A percentile compares a stretch with the other conserved stretches of the same genome.
Conservation (phyloP, 305 asterid genomes). For the Solanum chacoense region DNA sequence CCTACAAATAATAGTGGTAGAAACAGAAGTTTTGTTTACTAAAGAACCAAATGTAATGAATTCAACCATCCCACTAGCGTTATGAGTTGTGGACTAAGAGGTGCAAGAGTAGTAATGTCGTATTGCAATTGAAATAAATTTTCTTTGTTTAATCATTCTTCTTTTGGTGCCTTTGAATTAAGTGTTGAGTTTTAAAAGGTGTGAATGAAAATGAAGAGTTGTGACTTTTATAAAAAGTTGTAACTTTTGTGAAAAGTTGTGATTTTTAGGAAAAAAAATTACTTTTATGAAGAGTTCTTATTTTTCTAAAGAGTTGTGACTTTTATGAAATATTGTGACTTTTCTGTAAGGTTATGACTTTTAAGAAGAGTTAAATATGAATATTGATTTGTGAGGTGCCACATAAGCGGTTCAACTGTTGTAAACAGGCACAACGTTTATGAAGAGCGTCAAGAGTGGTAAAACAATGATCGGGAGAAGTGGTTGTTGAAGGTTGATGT, state of each 20-base stretch:
- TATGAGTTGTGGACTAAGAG: not conserved
- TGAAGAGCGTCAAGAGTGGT: not conserved
- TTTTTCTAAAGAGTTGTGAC: too few relatives aligned
- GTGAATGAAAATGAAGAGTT: not conserved
- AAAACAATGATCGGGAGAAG: not conserved
- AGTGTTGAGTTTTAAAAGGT: not conserved
- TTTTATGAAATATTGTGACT: too few relatives aligned
- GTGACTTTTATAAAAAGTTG: too few relatives aligned
- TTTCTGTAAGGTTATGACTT: too few relatives aligned
- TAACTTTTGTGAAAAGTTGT: too few relatives aligned
- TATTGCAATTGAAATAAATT: not conserved
- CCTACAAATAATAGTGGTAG: not conserved
- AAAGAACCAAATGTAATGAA: not conserved
- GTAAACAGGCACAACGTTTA: not conserved
- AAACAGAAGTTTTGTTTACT: too few relatives aligned
- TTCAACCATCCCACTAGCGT: not conserved
- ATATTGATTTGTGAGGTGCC: not conserved
- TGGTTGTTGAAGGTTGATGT: not conserved
- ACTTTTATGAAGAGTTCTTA: not conserved
- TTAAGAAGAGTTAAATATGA: not conserved
- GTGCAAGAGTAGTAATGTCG: not conserved
- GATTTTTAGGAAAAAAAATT: not conserved
- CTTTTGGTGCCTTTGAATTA: not conserved
- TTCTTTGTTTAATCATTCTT: not conserved
- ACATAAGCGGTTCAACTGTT: not conserved